Evolutionary conservation across 2,329 filamentous ascomycete species (phyloP).

Genomic region (Pseudogymnoascus sp.): DNA sequence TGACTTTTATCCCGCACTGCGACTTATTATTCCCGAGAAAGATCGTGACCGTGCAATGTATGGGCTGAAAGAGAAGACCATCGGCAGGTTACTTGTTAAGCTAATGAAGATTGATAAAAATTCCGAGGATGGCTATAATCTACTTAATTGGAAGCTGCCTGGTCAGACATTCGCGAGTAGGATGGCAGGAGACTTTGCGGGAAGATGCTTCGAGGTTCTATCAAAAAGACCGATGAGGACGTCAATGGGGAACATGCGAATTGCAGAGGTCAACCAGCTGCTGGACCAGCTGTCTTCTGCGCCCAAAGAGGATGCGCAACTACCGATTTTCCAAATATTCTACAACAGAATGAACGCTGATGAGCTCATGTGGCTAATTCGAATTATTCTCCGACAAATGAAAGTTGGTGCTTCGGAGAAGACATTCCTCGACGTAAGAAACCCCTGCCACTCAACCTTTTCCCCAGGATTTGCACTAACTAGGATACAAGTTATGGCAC

Average conservation of each 20-base stretch:
- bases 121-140: constrained; percentile 76
- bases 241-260: constrained; percentile 68
- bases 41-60: constrained; percentile 90
- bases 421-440: constrained; percentile 61
- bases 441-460: no score
- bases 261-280: constrained; percentile 81
- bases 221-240: constrained; percentile 73
- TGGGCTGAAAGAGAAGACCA: constrained; percentile 83
- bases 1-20: constrained; percentile 88
- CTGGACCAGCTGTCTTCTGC: constrained; percentile 71
- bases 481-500: constrained; percentile 56
- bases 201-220: constrained; percentile 78
- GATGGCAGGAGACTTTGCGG: constrained; percentile 85
- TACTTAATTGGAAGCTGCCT: constrained; percentile 89
- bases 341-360: constrained; percentile 89
- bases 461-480: neutral
- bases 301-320: constrained; percentile 73
- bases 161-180: constrained; percentile 55
- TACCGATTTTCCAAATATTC: constrained; percentile 73
- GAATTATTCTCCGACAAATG: constrained; percentile 79
- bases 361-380: constrained; percentile 88
- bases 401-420: constrained; percentile 73
- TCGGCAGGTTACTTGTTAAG: constrained; percentile 85
- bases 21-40: constrained; percentile 86
- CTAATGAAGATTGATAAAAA: constrained; percentile 86